Percentiles rank a stretch among this genome's conserved stretches.
phyloP scores from a whole-genome alignment of 176 grass and related monocot species.

The Carex parvula region DNA sequence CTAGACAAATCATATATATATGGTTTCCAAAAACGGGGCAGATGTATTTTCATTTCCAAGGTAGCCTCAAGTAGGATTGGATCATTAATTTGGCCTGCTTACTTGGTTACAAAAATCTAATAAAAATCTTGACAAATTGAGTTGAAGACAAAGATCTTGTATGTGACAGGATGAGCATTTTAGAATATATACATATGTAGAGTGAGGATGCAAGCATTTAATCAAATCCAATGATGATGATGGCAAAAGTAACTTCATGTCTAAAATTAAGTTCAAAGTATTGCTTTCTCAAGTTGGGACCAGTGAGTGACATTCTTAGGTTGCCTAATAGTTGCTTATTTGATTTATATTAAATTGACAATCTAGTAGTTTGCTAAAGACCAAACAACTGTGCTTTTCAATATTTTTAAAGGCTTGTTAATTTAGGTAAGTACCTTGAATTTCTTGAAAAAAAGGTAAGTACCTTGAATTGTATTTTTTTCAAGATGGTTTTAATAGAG shows the following conservation, averaged over 20 bases:
- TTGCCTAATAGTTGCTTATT: background rate
- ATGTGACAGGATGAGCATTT: background rate
- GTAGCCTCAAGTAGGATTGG: background rate
- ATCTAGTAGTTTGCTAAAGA: background rate
- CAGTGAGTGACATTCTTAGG: background rate
- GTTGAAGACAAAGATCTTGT: background rate
- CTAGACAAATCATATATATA: background rate
- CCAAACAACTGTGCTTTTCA: background rate
- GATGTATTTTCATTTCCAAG: background rate
- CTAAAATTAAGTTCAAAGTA: background rate
- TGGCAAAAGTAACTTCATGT: background rate
- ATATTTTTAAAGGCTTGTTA: background rate
- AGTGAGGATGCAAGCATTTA: slow-evolving; percentile 13
- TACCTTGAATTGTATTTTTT: background rate
- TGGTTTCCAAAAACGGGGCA: background rate
- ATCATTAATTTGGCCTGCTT: background rate
- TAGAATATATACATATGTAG: background rate
- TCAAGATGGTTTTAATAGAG: background rate
- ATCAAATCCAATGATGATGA: slow-evolving; percentile 14
- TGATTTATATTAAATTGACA: background rate
- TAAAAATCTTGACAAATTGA: background rate
- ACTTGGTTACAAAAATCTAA: background rate
- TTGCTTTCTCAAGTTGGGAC: background rate
- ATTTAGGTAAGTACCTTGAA: background rate
- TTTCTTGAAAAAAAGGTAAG: background rate